Evolutionary conservation across 2,329 filamentous ascomycete species (phyloP).

Genomic region (Whalleya microplaca): DNA sequence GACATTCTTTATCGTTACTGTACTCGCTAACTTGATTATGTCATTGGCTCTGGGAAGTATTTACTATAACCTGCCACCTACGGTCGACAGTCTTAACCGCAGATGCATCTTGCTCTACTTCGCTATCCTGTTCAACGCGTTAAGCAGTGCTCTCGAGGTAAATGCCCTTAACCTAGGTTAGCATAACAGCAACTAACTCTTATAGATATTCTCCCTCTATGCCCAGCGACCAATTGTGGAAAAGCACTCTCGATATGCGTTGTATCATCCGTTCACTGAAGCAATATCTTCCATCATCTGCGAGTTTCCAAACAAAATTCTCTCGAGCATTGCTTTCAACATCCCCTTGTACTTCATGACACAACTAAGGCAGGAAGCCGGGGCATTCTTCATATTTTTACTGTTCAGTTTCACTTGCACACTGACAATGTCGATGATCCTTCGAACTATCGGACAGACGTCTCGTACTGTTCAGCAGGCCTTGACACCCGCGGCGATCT

Average conservation of each 20-base stretch:
- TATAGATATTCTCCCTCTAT: slow-evolving; percentile 60
- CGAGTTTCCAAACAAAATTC: slow-evolving; percentile 80
- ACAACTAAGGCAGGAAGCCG: slow-evolving; percentile 72
- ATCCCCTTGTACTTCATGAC: slow-evolving; percentile 85
- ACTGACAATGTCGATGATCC: slow-evolving; percentile 82
- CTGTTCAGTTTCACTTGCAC: slow-evolving; percentile 75
- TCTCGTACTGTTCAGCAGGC: slow-evolving; percentile 71
- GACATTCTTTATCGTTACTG: slow-evolving; percentile 67
- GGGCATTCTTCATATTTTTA: slow-evolving; percentile 83
- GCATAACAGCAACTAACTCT: slow-evolving; percentile 2
- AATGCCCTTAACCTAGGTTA: slow-evolving; percentile 9
- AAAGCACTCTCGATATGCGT: slow-evolving; percentile 82
- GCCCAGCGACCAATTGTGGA: slow-evolving; percentile 89
- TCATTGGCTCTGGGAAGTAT: slow-evolving; percentile 64
- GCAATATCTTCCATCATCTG: slow-evolving; percentile 84
- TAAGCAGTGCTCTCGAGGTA: slow-evolving; percentile 65
- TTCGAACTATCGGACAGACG: slow-evolving; percentile 75
- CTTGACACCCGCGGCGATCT: slow-evolving; percentile 61
- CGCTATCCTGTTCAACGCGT: slow-evolving; percentile 33
- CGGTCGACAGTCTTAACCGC: slow-evolving; percentile 59
- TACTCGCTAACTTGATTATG: slow-evolving; percentile 44
- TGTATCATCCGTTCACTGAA: slow-evolving; percentile 92
- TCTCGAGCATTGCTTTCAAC: slow-evolving; percentile 78
- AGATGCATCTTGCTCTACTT: slow-evolving; percentile 26
- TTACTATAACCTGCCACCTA: slow-evolving; percentile 60